Evolutionary conservation across 1,284 basidiomycete genomes (phyloP).

Genomic region (Cryptococcus wingfieldii): DNA sequence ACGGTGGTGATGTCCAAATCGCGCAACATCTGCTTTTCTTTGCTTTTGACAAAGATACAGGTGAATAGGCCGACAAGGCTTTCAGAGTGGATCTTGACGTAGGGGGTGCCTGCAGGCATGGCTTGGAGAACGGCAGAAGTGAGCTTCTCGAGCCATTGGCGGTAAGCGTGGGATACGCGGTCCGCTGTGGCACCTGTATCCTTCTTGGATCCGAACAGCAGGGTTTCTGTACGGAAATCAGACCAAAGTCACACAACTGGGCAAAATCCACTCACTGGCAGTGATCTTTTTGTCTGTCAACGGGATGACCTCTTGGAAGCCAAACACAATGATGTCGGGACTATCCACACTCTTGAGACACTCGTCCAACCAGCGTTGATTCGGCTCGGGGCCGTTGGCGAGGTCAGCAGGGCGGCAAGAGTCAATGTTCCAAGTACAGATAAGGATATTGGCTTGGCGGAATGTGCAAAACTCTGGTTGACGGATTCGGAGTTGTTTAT

Average conservation of each 20-base stretch:
- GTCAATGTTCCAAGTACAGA: constrained; percentile 92
- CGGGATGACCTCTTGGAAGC: constrained; percentile 93
- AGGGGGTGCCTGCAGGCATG: constrained; percentile 65
- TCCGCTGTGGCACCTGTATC: constrained; percentile 46
- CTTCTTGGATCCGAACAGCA: constrained; percentile 69
- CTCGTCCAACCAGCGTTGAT: constrained; percentile 67
- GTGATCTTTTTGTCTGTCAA: constrained; percentile 85
- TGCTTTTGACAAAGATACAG: constrained; percentile 67
- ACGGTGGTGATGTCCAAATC: constrained; percentile 73
- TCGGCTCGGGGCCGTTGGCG: constrained; percentile 56
- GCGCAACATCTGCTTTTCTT: constrained; percentile 54
- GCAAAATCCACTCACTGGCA: constrained; percentile 56
- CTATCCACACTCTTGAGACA: constrained; percentile 63
- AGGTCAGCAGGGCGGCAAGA: constrained; percentile 76
- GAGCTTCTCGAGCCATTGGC: constrained; percentile 81
- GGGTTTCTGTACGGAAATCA: constrained; percentile 55
- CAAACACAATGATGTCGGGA: constrained; percentile 88
- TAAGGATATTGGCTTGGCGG: constrained; percentile 70
- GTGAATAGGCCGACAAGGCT: constrained; percentile 86
- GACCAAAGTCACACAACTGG: not conserved
- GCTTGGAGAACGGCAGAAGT: constrained; percentile 63
- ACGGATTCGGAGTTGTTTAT: constrained; percentile 67
- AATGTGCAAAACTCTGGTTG: constrained; percentile 75
- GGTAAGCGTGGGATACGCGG: constrained; percentile 77
- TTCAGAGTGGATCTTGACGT: constrained; percentile 76